Evolutionary conservation across 768 basidiomycete genomes (phyloP), one percentile per base, ranked within the genome.

Genomic region (Asterophora parasitica): DNA sequence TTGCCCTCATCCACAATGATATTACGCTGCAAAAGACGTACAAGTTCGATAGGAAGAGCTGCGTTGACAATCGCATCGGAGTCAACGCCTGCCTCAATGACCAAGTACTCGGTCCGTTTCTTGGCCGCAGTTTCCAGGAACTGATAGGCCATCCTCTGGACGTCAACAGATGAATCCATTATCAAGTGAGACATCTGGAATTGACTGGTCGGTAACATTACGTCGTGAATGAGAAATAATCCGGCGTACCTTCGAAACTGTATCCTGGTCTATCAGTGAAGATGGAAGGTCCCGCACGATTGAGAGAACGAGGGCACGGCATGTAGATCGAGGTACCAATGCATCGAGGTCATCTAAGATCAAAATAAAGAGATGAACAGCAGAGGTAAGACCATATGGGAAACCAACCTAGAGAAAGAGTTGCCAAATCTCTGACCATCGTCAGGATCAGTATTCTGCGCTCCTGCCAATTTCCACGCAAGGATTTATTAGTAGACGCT

Each of bases 41-140:
- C 53, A 16, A 96, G 68, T 56, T 90, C 85, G 0, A 43, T 9
- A 0, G 94, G 91, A 9, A 95, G 67, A 17, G 77, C 71, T 16
- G 78, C 69, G 37, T 73, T 72, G 28, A 79, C 60, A 1, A 60
- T 58, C 2, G 70, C 76, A 42, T 89, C 85, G 0, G 78, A 74
- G 39, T 92, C 88, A 11, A 92, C 85, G 6, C 83, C 89, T 2
- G 85, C 84, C 58, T 97, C 92, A 31, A 97, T 79, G 20, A 96
- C 91, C 35, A 93, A 72, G 49, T 88, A 67, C 46, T 93, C 87
- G 0, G 93, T 95, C 30, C 81, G 75, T 59, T 81, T 85, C 54
- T 71, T 70, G 15, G 92, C 83, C 9, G 89, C 85, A 37, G 72
- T 72, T 30, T 73, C 76, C 19, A 95, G 72, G 2, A 96, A 72